Base-by-base conservation (phyloP, 805 yeast genomes). In the Saccharomyces cerevisiae region DNA sequence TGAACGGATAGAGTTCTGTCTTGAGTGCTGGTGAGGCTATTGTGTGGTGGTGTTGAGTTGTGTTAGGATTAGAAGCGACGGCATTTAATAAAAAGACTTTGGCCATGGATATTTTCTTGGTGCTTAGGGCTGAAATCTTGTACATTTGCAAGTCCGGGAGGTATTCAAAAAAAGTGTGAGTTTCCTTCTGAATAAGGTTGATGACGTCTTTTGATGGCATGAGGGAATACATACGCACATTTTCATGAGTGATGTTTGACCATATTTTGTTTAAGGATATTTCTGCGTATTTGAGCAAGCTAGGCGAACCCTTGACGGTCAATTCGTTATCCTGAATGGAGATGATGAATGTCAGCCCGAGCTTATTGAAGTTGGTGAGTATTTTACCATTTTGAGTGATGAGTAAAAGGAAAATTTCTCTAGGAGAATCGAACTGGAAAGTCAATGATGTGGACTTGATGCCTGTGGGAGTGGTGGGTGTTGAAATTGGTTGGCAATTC, bases 381-480 rank as follows among this genome's bases (percentile, higher is more conserved):
- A 68, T 64, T 59, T 64, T 68, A 52, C 72, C 71, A 52, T 67
- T 67, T 49, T 68, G 61, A 10, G 72, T 67, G 26, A 67, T 55
- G 29, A 68, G 47, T 32, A 68, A 51, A 36, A 36, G 43, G 24
- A 36, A 36, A 51, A 6, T 46, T 21, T 57, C 59, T 24, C 43
- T 36, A 3, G 43, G 43, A 6, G 43, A 6, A 17, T 36, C 43
- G 43, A 36, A 36, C 43, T 36, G 43, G 11, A 36, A 36, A 17
- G 43, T 36, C 24, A 36, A 17, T 0, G 43, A 36, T 6, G 43
- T 36, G 6, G 43, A 36, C 9, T 36, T 36, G 24, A 36, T n/a
- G 24, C 43, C 43, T 24, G 43, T 36, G 43, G 43, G 41, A 6
- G 17, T 14, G 41, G 41, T 10, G 26, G 32, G 27, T 24, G 36